phyloP scores from a whole-genome alignment of 2,329 filamentous ascomycete species.

The Aspergillus alliaceus region DNA sequence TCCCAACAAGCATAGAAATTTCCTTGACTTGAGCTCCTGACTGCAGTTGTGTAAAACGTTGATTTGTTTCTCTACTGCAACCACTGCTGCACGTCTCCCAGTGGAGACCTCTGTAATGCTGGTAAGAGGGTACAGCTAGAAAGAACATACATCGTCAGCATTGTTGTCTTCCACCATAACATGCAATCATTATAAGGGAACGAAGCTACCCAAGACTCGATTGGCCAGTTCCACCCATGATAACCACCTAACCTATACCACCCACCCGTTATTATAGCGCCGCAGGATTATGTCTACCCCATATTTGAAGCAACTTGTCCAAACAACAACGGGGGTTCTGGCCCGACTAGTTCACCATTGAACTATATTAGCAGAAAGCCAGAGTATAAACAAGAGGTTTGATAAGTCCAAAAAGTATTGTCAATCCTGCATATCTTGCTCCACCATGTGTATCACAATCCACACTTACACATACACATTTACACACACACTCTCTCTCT shows the following conservation, averaged over 20 bases:
- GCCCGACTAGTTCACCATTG: conserved; percentile 7
- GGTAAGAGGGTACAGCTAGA: conserved; percentile 16
- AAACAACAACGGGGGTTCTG: neutral
- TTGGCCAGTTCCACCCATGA: neutral
- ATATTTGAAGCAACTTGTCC: neutral
- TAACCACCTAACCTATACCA: neutral
- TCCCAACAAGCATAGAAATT: neutral
- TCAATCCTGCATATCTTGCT: conserved; percentile 17
- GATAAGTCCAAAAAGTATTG: conserved; percentile 19
- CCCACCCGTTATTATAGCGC: neutral
- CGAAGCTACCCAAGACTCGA: neutral
- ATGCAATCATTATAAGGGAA: neutral
- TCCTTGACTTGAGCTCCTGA: neutral
- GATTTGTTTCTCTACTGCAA: conserved; percentile 19
- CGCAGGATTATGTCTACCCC: neutral
- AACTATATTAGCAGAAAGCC: conserved; percentile 12
- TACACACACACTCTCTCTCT: neutral
- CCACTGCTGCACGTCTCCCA: conserved; percentile 13
- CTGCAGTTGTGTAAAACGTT: conserved; percentile 21
- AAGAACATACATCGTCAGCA: conserved; percentile 7
- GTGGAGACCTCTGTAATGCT: conserved; percentile 16
- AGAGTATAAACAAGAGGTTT: neutral
- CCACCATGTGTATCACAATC: conserved; percentile 12
- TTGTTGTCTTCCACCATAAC: neutral
- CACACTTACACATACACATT: neutral